Evolutionary conservation across 176 grass and related monocot genomes (phyloP), one percentile per base, ranked within the genome.

Genomic region (Saccharum spontaneum): DNA sequence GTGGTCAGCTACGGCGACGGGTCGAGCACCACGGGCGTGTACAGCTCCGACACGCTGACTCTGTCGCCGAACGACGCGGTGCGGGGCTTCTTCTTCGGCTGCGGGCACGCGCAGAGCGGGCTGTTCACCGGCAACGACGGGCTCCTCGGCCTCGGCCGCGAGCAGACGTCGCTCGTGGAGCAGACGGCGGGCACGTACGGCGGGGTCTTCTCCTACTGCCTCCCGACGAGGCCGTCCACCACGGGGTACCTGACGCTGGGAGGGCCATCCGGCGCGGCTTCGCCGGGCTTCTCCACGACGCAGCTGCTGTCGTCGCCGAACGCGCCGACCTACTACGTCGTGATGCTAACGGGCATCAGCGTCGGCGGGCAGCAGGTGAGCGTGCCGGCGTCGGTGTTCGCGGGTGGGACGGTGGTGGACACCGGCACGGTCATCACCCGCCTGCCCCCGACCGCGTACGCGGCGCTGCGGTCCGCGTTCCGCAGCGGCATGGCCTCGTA

Each of bases 361-460:
- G 97, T 99, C 6, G 91, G 88, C 40, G 93, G 97, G 54, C 76
- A 89, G 67, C 66, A 14, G 40, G 44, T 96, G 18, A 17, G 33
- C 3, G 64, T 99, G 37, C 45, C 76, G 60, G 1, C 82, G 18
- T 72, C 84, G 12, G 93, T 82, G 75, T 91, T 99, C 79, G 30
- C 89, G 2, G 79, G 77, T 3, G 93, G 93, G 20, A 86, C 86
- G 57, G 86, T 99, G 64, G 92, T 99, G 6, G 97, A 99, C 80
- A 92, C 97, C 3, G 97, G 97, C 57, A 99, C 97, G 23, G 93
- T 99, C 36, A 62, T 99, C 82, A 92, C 90, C 10, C 89, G 97
- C 50, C 83, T 96, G 15, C 97, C 91, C 3, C 71, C 91, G 1
- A 57, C 79, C 12, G 97, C 93, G 48, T 99, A 99, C 97, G 65